Percentiles rank a stretch among this genome's conserved stretches.
phyloP scores from a whole-genome alignment of 306 rosid genomes.

The Prunus armeniaca region DNA sequence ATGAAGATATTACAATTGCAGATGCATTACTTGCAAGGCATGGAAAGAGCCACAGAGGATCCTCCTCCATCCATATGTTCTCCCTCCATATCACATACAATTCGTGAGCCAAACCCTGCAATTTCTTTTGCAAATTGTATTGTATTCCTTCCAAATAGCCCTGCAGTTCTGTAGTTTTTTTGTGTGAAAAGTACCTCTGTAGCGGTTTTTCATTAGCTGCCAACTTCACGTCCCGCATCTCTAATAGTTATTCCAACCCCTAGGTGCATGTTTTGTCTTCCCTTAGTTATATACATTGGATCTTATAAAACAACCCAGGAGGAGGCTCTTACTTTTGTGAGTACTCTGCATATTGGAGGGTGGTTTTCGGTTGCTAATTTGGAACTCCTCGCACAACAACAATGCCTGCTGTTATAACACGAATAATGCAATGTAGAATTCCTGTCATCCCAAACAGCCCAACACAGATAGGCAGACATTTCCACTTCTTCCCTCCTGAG shows the following conservation, averaged over 20 bases:
- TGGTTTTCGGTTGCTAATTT: not conserved
- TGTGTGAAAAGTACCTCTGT: not conserved
- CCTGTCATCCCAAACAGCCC: not conserved
- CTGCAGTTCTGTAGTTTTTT: not conserved
- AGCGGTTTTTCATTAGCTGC: not conserved
- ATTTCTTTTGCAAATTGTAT: not conserved
- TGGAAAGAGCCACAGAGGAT: not conserved
- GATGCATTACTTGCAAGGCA: constrained; percentile 10
- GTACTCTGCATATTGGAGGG: constrained; percentile 2
- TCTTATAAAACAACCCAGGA: constrained; percentile 4
- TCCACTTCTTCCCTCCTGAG: constrained; percentile 7
- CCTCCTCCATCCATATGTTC: not conserved
- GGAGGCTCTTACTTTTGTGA: constrained; percentile 7
- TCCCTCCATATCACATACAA: constrained; percentile 11
- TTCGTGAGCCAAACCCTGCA: not conserved
- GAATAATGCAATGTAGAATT: not conserved
- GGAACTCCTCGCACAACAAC: constrained; percentile 3
- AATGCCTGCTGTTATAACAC: not conserved
- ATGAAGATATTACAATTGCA: constrained; percentile 5
- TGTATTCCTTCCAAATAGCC: not conserved
- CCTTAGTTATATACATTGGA: not conserved
- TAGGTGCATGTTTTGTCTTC: not conserved
- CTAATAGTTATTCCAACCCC: constrained; percentile 1
- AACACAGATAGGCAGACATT: not conserved
- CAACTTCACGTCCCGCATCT: not conserved